Evolutionary conservation across 140 eudicot species (phyloP), one percentile per base, ranked within the genome.

Genomic region (Anethum foeniculum): DNA sequence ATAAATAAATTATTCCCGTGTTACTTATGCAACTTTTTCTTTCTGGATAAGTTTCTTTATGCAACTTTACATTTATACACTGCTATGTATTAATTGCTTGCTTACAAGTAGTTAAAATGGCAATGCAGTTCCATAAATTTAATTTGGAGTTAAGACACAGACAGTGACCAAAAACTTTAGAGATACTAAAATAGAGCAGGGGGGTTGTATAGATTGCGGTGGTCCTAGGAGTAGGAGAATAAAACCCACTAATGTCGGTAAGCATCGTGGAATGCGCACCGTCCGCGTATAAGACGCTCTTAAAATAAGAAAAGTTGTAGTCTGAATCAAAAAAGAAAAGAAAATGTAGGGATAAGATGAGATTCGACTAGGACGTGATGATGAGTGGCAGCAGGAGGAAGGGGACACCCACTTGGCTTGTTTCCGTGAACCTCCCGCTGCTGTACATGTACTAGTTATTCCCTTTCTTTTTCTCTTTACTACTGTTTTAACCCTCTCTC

Each of bases 211-310:
- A 2, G n/a, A 7, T 21, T 1, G 14, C 16, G 16, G 11, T 8
- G 49, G 52, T 23, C 25, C 49, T 43, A 1, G 14, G 3, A 39
- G 43, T 0, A 36, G 77, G 1, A 7, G 30, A 25, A 47, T 36
- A 73, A 2, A 5, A 14, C n/a, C 0, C 18, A 16, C 3, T 21
- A 73, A 27, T 75, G 79, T 75, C 79, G 79, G 79, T 1, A 75
- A 48, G 64, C 28, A 2, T 74, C 18, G 60, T 74, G 78, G 32
- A 4, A 14, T 25, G 43, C 34, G 60, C 41, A 75, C 79, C 78
- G 78, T 75, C 78, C 60, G 34, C 62, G 79, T 75, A 75, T 44
- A 12, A 75, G 38, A 13, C 34, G 54, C 23, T 73, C 32, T 6
- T 14, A 36, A 38, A 32, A 16, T 47, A 47, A 47, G 5, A 47